These are phyloP conservation scores for Haplosporangium sp. DNA, from an alignment of 371 early-diverging fungal species.

Conservation along the genomic window DNA sequence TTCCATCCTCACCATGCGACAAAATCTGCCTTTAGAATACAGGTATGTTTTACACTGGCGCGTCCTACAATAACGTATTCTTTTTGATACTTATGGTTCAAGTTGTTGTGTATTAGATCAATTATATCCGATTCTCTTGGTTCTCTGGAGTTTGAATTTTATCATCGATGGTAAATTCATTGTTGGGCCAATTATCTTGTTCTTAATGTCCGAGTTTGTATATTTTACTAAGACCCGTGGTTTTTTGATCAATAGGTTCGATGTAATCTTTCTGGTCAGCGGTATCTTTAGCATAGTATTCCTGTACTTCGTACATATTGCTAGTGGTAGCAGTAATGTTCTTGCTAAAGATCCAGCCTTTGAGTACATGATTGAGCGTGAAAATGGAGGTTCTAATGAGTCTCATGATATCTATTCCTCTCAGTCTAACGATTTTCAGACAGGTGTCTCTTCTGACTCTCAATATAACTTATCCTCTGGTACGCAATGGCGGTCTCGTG, in stretches of 20 bases:
- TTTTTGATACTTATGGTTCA: background rate
- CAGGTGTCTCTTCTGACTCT: slow-evolving; percentile 16
- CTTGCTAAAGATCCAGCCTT: slow-evolving; percentile 49
- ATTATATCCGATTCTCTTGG: slow-evolving; percentile 84
- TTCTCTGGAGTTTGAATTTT: slow-evolving; percentile 87
- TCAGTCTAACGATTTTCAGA: slow-evolving; percentile 5
- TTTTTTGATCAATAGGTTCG: slow-evolving; percentile 65
- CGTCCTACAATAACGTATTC: background rate
- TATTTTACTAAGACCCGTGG: background rate
- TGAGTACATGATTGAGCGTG: slow-evolving; percentile 47
- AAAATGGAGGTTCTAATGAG: background rate
- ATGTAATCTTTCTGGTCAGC: slow-evolving; percentile 88
- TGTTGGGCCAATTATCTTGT: background rate
- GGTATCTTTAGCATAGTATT: slow-evolving; percentile 74
- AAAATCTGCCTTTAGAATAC: slow-evolving; percentile 86
- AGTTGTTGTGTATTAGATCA: slow-evolving; percentile 58
- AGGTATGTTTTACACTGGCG: slow-evolving; percentile 53
- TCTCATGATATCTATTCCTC: slow-evolving; percentile 8
- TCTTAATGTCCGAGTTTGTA: background rate
- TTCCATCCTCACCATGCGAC: slow-evolving; percentile 91
- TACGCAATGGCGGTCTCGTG: slow-evolving; percentile 44
- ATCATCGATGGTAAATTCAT: slow-evolving; percentile 79
- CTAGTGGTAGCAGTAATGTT: slow-evolving; percentile 62
- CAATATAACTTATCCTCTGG: slow-evolving; percentile 22
- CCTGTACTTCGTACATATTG: slow-evolving; percentile 77